Conservation (phyloP, 345 rosid species). For the Firmiana major region DNA sequence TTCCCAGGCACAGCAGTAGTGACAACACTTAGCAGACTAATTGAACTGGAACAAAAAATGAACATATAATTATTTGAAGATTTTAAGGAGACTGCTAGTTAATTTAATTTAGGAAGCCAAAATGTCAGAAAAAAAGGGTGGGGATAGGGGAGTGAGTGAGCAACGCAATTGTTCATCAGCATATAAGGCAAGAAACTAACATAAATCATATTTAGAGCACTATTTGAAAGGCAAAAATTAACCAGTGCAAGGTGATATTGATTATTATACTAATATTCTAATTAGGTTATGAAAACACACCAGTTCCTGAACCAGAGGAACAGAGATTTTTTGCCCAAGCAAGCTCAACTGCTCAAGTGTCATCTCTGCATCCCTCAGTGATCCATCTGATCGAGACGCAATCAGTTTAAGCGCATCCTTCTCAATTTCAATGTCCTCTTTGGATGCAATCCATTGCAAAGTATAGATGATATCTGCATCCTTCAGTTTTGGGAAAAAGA, state of each 20-base stretch:
- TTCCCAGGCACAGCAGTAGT: background rate
- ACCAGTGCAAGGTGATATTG: background rate
- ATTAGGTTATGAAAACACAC: conserved; percentile 36
- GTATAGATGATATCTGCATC: conserved; percentile 80
- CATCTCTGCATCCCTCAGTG: conserved; percentile 94
- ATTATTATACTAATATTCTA: background rate
- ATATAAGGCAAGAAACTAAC: background rate
- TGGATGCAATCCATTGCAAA: conserved; percentile 69
- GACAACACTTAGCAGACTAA: background rate
- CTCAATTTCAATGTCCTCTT: conserved; percentile 68
- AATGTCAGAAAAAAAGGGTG: background rate
- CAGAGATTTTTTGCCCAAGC: conserved; percentile 83
- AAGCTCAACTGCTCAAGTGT: conserved; percentile 90
- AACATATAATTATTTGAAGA: background rate
- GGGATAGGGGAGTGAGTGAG: background rate
- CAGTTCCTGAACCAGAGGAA: conserved; percentile 90
- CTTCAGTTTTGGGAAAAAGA: conserved; percentile 90
- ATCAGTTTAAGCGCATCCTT: conserved; percentile 83
- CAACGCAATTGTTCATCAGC: background rate
- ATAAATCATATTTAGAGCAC: background rate
- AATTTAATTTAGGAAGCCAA: background rate
- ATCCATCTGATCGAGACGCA: conserved; percentile 96
- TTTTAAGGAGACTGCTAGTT: background rate
- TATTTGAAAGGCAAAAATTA: background rate
- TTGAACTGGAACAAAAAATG: background rate